Conservation (phyloP, 2,329 filamentous ascomycete genomes). For the Berkeleyomyces basicola region DNA sequence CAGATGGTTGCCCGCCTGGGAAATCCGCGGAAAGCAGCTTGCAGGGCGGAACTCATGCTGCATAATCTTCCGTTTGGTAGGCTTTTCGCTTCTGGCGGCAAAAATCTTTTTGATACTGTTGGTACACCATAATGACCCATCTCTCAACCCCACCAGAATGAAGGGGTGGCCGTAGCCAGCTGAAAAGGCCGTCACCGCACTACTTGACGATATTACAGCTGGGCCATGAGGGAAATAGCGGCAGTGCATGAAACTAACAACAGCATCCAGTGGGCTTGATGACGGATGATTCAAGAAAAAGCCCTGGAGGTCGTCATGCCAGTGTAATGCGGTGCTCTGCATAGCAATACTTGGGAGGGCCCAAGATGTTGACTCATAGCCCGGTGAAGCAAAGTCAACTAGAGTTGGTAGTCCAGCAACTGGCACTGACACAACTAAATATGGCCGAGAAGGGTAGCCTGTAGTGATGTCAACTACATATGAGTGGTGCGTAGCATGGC, state of each 20-base stretch:
- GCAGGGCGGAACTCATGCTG: slow-evolving; percentile 36
- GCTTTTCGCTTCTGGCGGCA: slow-evolving; percentile 23
- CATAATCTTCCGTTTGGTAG: slow-evolving; percentile 29
- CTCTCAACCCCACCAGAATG: slow-evolving; percentile 34
- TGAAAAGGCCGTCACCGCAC: slow-evolving; percentile 33
- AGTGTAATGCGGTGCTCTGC: slow-evolving; percentile 36
- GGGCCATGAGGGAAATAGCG: slow-evolving; percentile 36
- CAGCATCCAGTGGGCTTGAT: slow-evolving; percentile 34
- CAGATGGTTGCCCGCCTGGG: background rate
- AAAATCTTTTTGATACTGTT: slow-evolving; percentile 30
- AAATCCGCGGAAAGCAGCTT: slow-evolving; percentile 17
- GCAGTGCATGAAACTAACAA: slow-evolving; percentile 35
- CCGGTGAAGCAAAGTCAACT: slow-evolving; percentile 35
- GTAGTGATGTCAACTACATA: slow-evolving; percentile 37
- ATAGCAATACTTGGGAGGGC: slow-evolving; percentile 33
- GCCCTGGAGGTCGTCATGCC: slow-evolving; percentile 38
- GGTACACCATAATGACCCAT: slow-evolving; percentile 35
- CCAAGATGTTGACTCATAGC: slow-evolving; percentile 36
- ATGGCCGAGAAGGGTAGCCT: slow-evolving; percentile 39
- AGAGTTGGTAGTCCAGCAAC: slow-evolving; percentile 37
- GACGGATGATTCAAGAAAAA: slow-evolving; percentile 37
- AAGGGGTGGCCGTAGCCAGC: slow-evolving; percentile 36
- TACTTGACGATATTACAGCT: slow-evolving; percentile 33
- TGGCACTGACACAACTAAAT: slow-evolving; percentile 37
- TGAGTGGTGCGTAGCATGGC: slow-evolving; percentile 37